Percentiles rank a stretch among this genome's conserved stretches.
These are phyloP conservation scores for Calycina marina DNA, from an alignment of 2,329 filamentous ascomycete genomes.

Conservation along the genomic window DNA sequence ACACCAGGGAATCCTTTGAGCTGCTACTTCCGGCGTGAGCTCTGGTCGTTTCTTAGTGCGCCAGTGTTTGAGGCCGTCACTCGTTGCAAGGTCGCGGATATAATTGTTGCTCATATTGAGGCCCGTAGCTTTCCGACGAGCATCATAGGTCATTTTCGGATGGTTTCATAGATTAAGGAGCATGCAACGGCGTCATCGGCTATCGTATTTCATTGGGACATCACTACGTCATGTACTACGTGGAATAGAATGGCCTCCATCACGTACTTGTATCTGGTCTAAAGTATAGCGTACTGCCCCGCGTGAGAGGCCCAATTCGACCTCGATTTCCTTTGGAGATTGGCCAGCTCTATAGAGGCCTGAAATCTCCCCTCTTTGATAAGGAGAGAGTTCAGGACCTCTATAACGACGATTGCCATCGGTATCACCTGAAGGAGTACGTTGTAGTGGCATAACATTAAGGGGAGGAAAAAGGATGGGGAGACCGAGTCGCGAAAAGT, in stretches of 20 bases:
- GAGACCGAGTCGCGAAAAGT: no score
- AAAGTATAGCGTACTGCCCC: neutral
- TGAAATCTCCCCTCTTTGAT: neutral
- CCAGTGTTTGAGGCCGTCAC: neutral
- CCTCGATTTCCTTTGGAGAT: neutral
- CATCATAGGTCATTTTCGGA: neutral
- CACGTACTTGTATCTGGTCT: neutral
- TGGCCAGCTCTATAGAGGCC: neutral
- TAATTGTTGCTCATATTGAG: neutral
- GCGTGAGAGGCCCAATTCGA: neutral
- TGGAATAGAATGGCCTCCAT: neutral
- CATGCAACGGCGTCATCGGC: neutral
- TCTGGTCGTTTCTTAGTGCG: neutral
- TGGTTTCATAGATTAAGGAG: neutral
- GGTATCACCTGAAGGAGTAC: neutral
- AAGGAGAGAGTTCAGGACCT: neutral
- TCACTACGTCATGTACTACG: neutral
- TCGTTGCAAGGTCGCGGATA: neutral
- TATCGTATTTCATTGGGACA: neutral
- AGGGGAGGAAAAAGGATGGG: neutral
- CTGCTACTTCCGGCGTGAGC: neutral
- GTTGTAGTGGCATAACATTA: neutral
- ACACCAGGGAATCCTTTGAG: neutral
- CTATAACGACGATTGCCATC: neutral
- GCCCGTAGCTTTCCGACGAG: neutral